phyloP scores from a whole-genome alignment of 176 grass and related monocot genomes.

The Triticum turgidum region DNA sequence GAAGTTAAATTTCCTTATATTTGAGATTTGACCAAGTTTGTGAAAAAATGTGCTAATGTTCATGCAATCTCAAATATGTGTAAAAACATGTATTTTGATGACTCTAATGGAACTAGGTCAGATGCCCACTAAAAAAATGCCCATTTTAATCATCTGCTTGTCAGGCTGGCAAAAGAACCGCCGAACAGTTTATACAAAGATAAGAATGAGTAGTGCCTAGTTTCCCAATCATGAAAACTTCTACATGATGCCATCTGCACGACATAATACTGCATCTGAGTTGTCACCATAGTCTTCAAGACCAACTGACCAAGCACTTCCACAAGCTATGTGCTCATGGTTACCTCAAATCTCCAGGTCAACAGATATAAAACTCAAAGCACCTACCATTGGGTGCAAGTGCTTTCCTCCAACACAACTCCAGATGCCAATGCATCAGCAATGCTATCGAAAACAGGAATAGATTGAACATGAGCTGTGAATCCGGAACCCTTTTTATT shows the following conservation, averaged over 20 bases:
- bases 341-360: neutral
- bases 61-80: too few species aligned
- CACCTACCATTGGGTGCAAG: neutral
- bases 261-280: neutral
- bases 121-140: neutral
- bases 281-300: neutral
- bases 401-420: neutral
- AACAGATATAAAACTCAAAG: neutral
- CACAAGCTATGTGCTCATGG: neutral
- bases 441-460: neutral
- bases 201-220: neutral
- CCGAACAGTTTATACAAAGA: neutral
- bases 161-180: neutral
- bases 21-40: too few species aligned
- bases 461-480: neutral
- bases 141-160: neutral
- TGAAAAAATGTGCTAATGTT: too few species aligned
- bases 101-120: neutral
- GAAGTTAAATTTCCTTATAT: too few species aligned
- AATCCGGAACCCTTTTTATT: slow-evolving; percentile 10
- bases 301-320: neutral
- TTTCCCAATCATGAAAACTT: neutral
- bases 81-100: too few species aligned
- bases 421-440: neutral
- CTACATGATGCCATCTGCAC: neutral